Conservation (phyloP, 2,329 filamentous ascomycete species). For the Paecilomyces formosus region DNA sequence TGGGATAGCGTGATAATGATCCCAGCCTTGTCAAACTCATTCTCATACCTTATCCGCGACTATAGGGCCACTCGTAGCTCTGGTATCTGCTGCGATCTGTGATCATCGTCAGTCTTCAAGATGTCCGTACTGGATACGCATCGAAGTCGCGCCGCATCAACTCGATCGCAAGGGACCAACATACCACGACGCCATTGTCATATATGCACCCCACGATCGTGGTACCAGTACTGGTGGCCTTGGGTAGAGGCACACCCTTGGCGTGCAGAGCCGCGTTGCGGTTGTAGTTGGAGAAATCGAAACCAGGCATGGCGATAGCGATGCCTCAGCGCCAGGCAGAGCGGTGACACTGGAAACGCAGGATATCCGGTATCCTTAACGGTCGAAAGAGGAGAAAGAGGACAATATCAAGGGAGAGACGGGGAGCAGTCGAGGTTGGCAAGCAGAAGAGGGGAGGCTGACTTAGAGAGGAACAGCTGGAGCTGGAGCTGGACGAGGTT, state of each 20-base stretch:
- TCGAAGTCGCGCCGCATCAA: not conserved
- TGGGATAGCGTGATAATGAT: not conserved
- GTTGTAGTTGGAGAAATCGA: conserved; percentile 99
- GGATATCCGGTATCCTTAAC: not conserved
- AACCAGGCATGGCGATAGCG: conserved; percentile 71
- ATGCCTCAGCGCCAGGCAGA: conserved; percentile 8
- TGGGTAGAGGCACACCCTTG: conserved; percentile 86
- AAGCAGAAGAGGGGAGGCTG: conserved; percentile 25
- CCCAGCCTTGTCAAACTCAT: not conserved
- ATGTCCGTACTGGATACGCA: not conserved
- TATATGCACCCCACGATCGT: conserved; percentile 98
- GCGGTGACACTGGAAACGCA: not conserved
- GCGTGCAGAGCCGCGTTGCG: conserved; percentile 95
- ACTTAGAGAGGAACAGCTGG: conserved; percentile 11
- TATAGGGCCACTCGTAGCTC: conserved; percentile 94
- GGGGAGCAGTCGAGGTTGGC: conserved; percentile 21
- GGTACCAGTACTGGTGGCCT: conserved; percentile 96
- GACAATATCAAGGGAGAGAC: conserved; percentile 22
- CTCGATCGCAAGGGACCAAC: conserved; percentile 24
- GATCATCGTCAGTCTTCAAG: not conserved
- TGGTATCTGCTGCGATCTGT: conserved; percentile 93
- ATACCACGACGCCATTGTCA: conserved; percentile 88
- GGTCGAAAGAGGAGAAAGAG: conserved; percentile 8
- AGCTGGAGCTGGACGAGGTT: conserved; percentile 7
- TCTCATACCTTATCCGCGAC: conserved; percentile 82